Evolutionary conservation across 1,284 basidiomycete species (phyloP), one percentile per base, ranked within the genome.

Genomic region (Marasmius tenuissimus): DNA sequence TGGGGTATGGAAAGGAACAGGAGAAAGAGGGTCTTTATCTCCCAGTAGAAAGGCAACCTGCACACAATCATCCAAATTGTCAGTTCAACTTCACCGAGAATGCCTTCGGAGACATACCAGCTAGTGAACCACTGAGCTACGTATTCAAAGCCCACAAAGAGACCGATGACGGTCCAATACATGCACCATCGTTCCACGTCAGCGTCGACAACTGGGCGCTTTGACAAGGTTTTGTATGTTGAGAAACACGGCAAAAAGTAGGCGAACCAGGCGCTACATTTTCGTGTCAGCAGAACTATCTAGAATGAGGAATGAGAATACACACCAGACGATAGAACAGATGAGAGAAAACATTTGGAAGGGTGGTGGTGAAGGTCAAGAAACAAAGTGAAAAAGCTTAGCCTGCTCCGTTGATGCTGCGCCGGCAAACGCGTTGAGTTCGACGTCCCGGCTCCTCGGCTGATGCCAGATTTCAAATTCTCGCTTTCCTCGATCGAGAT

Each of bases 1-100:
- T 91, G 87, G 12, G 91, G 89, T 4, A 93, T 80, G 2, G 90
- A 80, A 48, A 93, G 75, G 76, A 88, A 93, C 33, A 93, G 78
- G 34, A 94, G 76, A 71, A 93, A 84, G 11, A 85, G 37, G 8
- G 87, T 88, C 69, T 92, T 89, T 66, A 85, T 61, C 68, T 93
- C 84, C 80, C 86, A 90, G 72, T 93, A 94, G 73, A 93, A 91
- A 3, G 92, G 91, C 52, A 93, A 72, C 89, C 92, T 93, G 64
- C 40, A 59, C 57, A 63, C 9, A 65, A 53, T 63, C 60, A 27
- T 4, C 27, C 27, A 27, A 27, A 27, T 27, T 27, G 27, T 27
- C 27, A 27, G 27, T 27, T 27, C 27, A 27, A 27, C 27, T 27
- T 27, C 27, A 27, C 27, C 4, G 55, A 37, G 59, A 59, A 57